Conservation (phyloP, 2,329 filamentous ascomycete genomes). For the Diplodia corticola region DNA sequence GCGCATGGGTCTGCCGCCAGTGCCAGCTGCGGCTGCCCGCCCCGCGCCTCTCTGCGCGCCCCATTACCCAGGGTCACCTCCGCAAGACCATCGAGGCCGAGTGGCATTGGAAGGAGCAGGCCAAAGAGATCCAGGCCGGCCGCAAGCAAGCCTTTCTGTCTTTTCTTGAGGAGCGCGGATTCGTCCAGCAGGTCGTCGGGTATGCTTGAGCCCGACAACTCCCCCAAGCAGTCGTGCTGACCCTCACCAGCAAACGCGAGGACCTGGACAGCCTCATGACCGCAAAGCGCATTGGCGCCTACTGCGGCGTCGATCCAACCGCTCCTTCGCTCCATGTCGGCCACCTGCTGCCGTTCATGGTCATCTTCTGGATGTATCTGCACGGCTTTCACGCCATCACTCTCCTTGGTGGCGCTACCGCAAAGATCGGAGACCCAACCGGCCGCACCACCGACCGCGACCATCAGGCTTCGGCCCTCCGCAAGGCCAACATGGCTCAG, state of each 20-base stretch:
- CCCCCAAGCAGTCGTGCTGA: constrained; percentile 21
- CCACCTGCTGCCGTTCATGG: constrained; percentile 79
- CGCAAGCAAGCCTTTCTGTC: constrained; percentile 55
- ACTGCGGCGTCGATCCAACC: constrained; percentile 81
- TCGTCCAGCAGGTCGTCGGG: constrained; percentile 74
- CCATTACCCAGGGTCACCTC: constrained; percentile 28
- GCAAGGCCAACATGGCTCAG: constrained; percentile 65
- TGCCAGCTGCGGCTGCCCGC: constrained; percentile 25
- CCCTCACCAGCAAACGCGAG: constrained; percentile 43
- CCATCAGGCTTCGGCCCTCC: constrained; percentile 52
- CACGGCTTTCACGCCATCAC: constrained; percentile 69
- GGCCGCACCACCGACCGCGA: constrained; percentile 65
- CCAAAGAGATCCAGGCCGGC: constrained; percentile 33
- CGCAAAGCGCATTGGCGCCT: constrained; percentile 67
- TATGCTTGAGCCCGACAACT: constrained; percentile 42
- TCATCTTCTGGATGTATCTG: constrained; percentile 80
- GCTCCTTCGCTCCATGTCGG: constrained; percentile 77
- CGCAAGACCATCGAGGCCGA: constrained; percentile 27
- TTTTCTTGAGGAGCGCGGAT: constrained; percentile 69
- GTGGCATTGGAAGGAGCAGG: constrained; percentile 31
- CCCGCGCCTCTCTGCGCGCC: constrained; percentile 27
- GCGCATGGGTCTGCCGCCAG: constrained; percentile 33
- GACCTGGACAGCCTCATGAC: constrained; percentile 65
- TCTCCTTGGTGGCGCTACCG: constrained; percentile 73
- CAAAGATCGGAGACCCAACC: constrained; percentile 76